Conservation (phyloP, 345 rosid species). For the Eucalyptus brandiana region DNA sequence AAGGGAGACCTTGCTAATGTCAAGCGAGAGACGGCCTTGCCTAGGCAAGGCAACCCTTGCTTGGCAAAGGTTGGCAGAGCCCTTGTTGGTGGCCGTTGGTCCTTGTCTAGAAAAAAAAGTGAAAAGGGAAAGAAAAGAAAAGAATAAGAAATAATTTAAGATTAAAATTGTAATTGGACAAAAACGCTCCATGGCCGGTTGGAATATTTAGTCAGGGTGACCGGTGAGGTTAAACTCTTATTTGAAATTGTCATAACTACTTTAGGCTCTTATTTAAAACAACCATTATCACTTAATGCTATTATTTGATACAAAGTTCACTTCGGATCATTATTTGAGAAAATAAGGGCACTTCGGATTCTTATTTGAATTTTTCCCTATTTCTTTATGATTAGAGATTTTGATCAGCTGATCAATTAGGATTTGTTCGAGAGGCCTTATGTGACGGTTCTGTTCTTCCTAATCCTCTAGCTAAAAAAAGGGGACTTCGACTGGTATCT, state of each 20-base stretch:
- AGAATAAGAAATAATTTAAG: no score
- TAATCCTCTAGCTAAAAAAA: neutral
- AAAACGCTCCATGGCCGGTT: fast-evolving
- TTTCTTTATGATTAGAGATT: no score
- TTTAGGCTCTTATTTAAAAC: no score
- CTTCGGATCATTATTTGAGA: fast-evolving
- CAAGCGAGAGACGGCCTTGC: fast-evolving
- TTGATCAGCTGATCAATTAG: neutral
- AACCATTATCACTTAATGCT: fast-evolving
- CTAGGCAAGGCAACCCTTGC: no score
- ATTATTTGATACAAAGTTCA: no score
- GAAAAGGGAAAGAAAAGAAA: no score
- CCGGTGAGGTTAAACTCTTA: fast-evolving
- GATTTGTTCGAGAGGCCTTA: neutral
- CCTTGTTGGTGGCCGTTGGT: no score
- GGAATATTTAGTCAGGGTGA: fast-evolving
- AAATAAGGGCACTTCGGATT: no score
- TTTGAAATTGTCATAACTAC: no score
- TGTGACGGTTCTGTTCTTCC: neutral
- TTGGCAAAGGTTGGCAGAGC: no score
- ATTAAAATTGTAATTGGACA: no score
- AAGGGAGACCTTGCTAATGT: fast-evolving
- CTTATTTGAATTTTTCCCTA: no score
- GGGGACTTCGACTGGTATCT: neutral
- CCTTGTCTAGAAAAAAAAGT: fast-evolving